Evolutionary conservation across 306 rosid genomes (phyloP), one percentile per base, ranked within the genome.

Genomic region (Datisca glomerata): DNA sequence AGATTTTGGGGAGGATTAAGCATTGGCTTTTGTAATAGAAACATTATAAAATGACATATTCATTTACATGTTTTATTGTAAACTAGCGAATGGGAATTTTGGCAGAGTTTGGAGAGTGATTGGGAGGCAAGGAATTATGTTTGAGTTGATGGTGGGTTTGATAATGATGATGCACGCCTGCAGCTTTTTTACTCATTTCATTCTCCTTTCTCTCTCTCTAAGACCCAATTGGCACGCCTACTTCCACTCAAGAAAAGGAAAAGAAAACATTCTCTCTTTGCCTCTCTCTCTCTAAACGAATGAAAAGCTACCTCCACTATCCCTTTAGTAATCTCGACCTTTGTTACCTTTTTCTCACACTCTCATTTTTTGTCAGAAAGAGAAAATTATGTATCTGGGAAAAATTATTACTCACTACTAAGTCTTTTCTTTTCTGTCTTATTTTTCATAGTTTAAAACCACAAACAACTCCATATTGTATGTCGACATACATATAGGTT

Each of bases 141-240:
- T 56, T 18, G 43, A 31, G 22, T n/a, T 54, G 69, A 43, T 59
- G 75, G 89, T 78, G 86, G 76, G 76, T 58, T 81, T 61, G 78
- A 81, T 76, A 56, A 76, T 64, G 65, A 51, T 67, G 46, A 75
- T 57, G 67, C 97, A 83, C 86, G 97, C 94, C 89, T 86, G 93
- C 86, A 79, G 89, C 94, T 86, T 86, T 81, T 61, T 72, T 66
- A 51, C 18, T 24, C n/a, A n/a, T n/a, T n/a, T n/a, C n/a, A n/a
- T n/a, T n/a, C n/a, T n/a, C n/a, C 21, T 49, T 37, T 43, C 57
- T 41, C 47, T 56, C 31, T 60, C 63, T 70, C 60, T 56, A 31
- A 31, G 2, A 31, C 36, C 63, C 79, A 74, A 49, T 65, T 63
- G 79, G 75, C 95, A 83, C 89, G 83, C 93, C 85, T 76, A 74